Percentiles rank a stretch among this genome's conserved stretches.
Conservation (phyloP, 208 protist species). For the Trichomonas gallinae region DNA sequence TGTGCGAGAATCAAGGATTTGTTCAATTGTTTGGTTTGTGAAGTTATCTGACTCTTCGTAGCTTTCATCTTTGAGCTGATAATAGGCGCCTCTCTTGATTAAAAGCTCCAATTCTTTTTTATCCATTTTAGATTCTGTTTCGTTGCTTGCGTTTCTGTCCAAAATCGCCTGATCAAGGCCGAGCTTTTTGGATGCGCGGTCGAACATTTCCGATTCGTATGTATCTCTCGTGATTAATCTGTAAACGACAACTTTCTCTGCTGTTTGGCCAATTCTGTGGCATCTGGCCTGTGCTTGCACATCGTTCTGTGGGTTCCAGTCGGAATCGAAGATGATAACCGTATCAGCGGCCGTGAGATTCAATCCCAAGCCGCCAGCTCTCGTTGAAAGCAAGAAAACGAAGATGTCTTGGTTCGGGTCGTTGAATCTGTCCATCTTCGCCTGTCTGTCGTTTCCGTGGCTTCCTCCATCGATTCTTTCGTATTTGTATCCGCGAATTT, state of each 20-base stretch:
- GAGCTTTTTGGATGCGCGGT: conserved; percentile 65
- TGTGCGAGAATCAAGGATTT: not conserved
- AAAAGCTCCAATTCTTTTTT: not conserved
- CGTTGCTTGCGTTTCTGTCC: not conserved
- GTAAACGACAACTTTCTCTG: conserved; percentile 36
- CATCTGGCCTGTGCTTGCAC: conserved; percentile 76
- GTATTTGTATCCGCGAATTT: conserved; percentile 20
- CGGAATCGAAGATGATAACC: conserved; percentile 61
- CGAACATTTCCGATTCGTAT: conserved; percentile 73
- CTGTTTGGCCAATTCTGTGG: conserved; percentile 79
- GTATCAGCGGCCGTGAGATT: conserved; percentile 60
- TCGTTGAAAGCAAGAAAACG: conserved; percentile 56
- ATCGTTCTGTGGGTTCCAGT: conserved; percentile 94
- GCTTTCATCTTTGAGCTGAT: not conserved
- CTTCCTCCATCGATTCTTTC: conserved; percentile 30
- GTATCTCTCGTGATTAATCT: conserved; percentile 43
- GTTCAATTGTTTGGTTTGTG: not conserved
- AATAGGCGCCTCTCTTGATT: conserved; percentile 21
- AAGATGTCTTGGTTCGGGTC: conserved; percentile 35
- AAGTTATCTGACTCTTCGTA: conserved; percentile 7
- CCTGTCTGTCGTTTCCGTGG: conserved; percentile 35
- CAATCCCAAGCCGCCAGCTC: conserved; percentile 59
- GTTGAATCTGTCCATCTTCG: conserved; percentile 42
- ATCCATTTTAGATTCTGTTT: not conserved
- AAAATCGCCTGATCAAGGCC: conserved; percentile 59